Evolutionary conservation across 2,329 filamentous ascomycete species (phyloP).

Genomic region (Aspergillus eucalypticola): DNA sequence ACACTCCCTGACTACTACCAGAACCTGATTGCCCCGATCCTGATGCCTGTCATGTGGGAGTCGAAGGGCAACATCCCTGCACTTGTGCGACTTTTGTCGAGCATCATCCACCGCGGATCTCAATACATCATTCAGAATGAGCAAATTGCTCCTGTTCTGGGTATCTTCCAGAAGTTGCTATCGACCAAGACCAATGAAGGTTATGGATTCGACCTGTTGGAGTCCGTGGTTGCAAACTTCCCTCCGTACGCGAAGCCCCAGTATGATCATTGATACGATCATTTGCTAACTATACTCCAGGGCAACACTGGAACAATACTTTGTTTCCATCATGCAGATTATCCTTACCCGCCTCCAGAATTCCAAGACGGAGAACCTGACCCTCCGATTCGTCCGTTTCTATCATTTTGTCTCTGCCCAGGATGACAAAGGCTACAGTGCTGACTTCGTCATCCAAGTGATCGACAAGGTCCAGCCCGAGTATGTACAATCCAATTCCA

Average conservation of each 20-base stretch:
- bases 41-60: slow-evolving; percentile 85
- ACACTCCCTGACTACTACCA: slow-evolving; percentile 79
- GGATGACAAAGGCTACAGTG: slow-evolving; percentile 78
- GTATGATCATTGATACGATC: not conserved
- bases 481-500: slow-evolving; percentile 42
- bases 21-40: slow-evolving; percentile 72
- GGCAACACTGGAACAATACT: slow-evolving; percentile 70
- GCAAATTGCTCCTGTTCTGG: slow-evolving; percentile 84
- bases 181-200: slow-evolving; percentile 79
- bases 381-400: slow-evolving; percentile 85
- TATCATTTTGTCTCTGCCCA: slow-evolving; percentile 87
- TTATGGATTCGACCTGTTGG: slow-evolving; percentile 86
- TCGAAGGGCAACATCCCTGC: slow-evolving; percentile 90
- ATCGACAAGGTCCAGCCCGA: slow-evolving; percentile 77
- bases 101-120: slow-evolving; percentile 77
- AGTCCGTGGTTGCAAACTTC: slow-evolving; percentile 73
- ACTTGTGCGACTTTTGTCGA: slow-evolving; percentile 77
- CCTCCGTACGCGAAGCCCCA: slow-evolving; percentile 59
- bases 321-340: slow-evolving; percentile 75
- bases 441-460: slow-evolving; percentile 86
- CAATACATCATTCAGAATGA: slow-evolving; percentile 73
- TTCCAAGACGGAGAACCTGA: slow-evolving; percentile 80
- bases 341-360: slow-evolving; percentile 72
- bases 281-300: slow-evolving; percentile 42
- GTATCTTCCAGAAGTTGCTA: slow-evolving; percentile 91